Evolutionary conservation across 768 basidiomycete genomes (phyloP), one percentile per base, ranked within the genome.

Genomic region (Coprinopsis strossmayeri): DNA sequence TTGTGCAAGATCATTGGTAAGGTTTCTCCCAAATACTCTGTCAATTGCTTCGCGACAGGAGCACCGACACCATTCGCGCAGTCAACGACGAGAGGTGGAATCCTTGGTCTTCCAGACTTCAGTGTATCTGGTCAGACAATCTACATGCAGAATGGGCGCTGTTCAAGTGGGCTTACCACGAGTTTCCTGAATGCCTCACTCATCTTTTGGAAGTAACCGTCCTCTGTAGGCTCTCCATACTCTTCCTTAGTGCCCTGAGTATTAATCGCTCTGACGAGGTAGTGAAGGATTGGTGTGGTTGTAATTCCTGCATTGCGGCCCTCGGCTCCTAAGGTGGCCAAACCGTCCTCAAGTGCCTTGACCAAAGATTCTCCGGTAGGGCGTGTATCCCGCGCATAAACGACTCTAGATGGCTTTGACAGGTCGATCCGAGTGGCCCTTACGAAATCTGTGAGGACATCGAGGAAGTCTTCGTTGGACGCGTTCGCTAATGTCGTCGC

Each of bases 1-100:
- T 94, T 93, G 57, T 82, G 75, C 32, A 91, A 69, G 50, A 77
- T 66, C 39, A 97, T 60, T 21, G 77, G 72, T 25, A 98, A 65
- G 5, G 69, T 72, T 21, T 71, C 71, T 15, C 75, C 78, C 20
- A 96, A 76, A 46, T 79, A 73, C 46, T 76, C 66, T 3, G 71
- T 60, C 32, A 98, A 69, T 35, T 75, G 78, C 27, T 70, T 69
- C 11, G 89, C 82, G 32, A 87, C 83, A 5, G 74, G 69, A 13
- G 87, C 81, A 40, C 96, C 96, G 20, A 99, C 96, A 23, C 96
- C 96, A 62, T 99, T 98, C n/a, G 96, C 96, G 62, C 96, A 98
- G 64, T 99, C 96, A 34, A 99, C 73, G n/a, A 87, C 63, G 40
- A 99, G 60, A 30, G 82, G 78, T 13, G 76, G 64, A 10, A 76